Base-by-base conservation (phyloP, 1,284 basidiomycete genomes). In the Boletus mariae region DNA sequence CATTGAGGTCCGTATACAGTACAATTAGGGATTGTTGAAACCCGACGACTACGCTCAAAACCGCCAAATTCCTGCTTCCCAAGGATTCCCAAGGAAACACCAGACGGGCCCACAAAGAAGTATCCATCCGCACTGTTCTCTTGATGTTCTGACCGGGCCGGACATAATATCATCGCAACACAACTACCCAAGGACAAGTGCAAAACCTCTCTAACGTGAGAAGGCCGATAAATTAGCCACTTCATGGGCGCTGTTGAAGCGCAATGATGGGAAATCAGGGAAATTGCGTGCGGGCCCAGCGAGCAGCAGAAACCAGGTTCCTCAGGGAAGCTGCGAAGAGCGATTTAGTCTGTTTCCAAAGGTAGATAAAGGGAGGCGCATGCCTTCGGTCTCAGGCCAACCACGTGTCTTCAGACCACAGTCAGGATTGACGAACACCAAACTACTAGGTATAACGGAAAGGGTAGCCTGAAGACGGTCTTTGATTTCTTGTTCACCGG, bases 391-490 rank as follows among this genome's bases (percentile, higher is more conserved):
- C 82, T 98, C 95, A 73, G 89, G 87, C 95, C 94, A 97, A 61
- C 86, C 91, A 79, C 94, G 93, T 66, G 94, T 96, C 84, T 95
- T 95, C 62, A 92, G 76, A 73, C 90, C 90, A 64, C 90, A 92
- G 71, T 92, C 89, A 57, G 97, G 96, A 84, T 98, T 98, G 76
- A 98, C 80, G 72, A 94, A 92, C 73, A 92, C 83, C 56, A 94
- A 80, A 58, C 87, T 81, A 63, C 81, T 79, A 57, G 90, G 85
- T 63, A 96, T 84, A 66, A 90, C 87, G 57, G 78, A 75, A 63
- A 91, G 84, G 82, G 96, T 94, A 61, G 85, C 76, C 73, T 84
- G 82, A 73, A 99, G 83, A 67, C 94, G 92, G 66, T 96, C 89
- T 78, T 88, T 88, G 80, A 99, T 96, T 81, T 99, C 97, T 73